Evolutionary conservation across 208 protist species (phyloP), one percentile per base, ranked within the genome.

Genomic region (Leptomonas seymouri): DNA sequence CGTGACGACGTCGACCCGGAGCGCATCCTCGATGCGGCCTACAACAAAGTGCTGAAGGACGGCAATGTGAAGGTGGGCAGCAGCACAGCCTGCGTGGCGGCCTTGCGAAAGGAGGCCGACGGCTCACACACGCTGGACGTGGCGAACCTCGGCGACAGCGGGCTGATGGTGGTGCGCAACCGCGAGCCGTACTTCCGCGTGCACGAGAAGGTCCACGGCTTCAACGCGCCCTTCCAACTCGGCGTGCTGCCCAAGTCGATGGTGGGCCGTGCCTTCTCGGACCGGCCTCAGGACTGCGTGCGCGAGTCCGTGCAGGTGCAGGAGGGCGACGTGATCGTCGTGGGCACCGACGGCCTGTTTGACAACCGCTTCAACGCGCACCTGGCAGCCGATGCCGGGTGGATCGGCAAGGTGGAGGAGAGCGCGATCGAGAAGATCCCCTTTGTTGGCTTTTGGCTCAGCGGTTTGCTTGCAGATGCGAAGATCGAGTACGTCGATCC

Each of bases 271-370:
- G 89, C 81, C 50, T 90, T 93, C 71, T 81, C 84, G 12, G 90
- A 95, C 69, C 55, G 68, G 6, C 85, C 90, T 20, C 63, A 65
- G 16, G 90, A 93, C 74, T 87, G 74, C 67, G 84, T 87, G 31
- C 90, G 91, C 20, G 90, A 95, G 75, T 78, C 71, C 34, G 73
- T 90, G 48, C 66, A 74, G 31, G 89, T 97, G 71, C 69, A 90
- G 72, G 91, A 94, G 72, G 93, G 92, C 57, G 95, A 98, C 67
- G 91, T 98, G n/a, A 76, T 98, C 11, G 79, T 98, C 28, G 65
- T 97, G 57, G 95, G 85, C 65, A 97, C 93, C 20, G 95, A 98
- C 71, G 95, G 95, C n/a, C 86, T 97, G 49, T 98, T 97, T 67
- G 95, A 98, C 76, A 98, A 98, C 80, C 81, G 84, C 63, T 97